phyloP scores from a whole-genome alignment of 768 basidiomycete genomes.

The Suillus spraguei region DNA sequence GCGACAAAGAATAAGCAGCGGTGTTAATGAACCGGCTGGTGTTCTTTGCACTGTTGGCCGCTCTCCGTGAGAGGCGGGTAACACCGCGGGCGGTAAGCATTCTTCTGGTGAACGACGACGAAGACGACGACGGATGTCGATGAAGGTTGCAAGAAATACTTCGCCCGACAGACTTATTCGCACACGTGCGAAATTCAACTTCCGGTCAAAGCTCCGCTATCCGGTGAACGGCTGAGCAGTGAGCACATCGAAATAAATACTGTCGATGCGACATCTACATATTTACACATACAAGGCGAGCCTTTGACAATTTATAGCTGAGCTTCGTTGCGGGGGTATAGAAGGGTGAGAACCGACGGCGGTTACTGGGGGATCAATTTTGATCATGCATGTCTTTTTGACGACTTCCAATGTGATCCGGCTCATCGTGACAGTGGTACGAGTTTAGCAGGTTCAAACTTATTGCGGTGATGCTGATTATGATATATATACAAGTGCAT shows the following conservation, averaged over 20 bases:
- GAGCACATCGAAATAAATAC: too few species aligned
- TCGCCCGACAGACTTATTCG: conserved; percentile 2
- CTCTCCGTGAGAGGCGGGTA: conserved; percentile 86
- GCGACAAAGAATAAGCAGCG: conserved; percentile 58
- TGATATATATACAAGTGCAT: background rate
- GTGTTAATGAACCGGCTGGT: conserved; percentile 80
- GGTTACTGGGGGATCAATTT: too few species aligned
- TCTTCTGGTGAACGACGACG: conserved; percentile 44
- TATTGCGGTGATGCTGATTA: background rate
- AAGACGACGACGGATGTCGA: conserved; percentile 20
- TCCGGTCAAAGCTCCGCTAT: conserved; percentile 3
- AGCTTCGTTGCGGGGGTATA: background rate
- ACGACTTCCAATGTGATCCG: too few species aligned
- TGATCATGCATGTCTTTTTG: background rate
- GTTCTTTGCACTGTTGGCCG: conserved; percentile 72
- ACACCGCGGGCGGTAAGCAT: conserved; percentile 87
- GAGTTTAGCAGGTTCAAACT: background rate
- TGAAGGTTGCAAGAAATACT: conserved; percentile 34
- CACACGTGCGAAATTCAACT: conserved; percentile 1
- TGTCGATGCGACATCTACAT: background rate
- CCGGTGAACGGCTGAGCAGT: too few species aligned
- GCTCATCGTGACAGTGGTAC: background rate
- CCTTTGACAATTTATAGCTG: background rate
- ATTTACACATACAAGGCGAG: background rate
- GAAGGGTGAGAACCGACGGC: too few species aligned